These are phyloP conservation scores for Rutstroemia sp. DNA, from an alignment of 2,329 filamentous ascomycete genomes.

Conservation along the genomic window DNA sequence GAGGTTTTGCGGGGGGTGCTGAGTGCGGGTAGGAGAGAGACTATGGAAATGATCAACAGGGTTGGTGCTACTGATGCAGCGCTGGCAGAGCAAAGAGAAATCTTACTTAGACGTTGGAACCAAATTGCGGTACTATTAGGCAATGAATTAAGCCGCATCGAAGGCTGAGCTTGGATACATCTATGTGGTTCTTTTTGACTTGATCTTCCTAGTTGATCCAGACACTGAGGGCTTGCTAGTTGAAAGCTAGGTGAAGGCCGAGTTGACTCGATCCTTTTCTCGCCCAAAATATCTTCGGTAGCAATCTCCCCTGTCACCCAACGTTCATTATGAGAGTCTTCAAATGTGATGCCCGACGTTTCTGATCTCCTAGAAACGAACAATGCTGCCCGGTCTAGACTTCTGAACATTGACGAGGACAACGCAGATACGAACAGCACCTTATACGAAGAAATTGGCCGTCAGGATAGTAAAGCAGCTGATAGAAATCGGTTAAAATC, in stretches of 20 bases:
- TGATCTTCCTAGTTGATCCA: background rate
- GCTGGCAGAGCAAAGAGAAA: constrained; percentile 15
- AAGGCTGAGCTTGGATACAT: background rate
- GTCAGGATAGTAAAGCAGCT: background rate
- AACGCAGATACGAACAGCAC: no score
- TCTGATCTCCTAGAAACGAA: no score
- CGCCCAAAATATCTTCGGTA: no score
- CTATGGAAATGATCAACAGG: constrained; percentile 9
- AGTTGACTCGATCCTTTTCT: no score
- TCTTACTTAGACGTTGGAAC: constrained; percentile 18
- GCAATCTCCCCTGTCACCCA: no score
- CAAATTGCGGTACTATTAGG: constrained; percentile 19
- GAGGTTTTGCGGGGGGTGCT: constrained; percentile 30
- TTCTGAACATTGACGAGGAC: no score
- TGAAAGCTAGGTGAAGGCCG: no score
- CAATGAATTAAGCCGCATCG: constrained; percentile 13
- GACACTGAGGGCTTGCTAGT: no score
- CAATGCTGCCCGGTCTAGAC: no score
- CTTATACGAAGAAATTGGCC: no score
- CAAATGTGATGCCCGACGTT: no score
- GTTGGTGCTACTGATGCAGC: constrained; percentile 12
- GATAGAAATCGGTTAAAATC: background rate
- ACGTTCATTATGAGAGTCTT: no score
- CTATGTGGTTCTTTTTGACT: background rate
- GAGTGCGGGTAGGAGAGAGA: constrained; percentile 6